These are phyloP conservation scores for Aspergillus leporis DNA, from an alignment of 495 filamentous ascomycete species.

Conservation along the genomic window DNA sequence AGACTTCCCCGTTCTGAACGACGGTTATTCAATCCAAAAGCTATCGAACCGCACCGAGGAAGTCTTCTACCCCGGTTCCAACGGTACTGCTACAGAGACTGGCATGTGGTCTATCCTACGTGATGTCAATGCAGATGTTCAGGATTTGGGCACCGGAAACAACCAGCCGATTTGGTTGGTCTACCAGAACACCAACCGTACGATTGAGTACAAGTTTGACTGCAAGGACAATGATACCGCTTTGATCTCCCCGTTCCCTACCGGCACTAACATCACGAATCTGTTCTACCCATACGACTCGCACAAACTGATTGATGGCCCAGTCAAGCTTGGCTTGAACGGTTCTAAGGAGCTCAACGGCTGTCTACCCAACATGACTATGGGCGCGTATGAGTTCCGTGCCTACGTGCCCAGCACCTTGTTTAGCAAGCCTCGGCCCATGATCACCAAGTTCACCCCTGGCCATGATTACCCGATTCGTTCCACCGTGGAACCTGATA, in stretches of 20 bases:
- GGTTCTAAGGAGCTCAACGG: constrained; percentile 50
- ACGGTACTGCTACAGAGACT: constrained; percentile 55
- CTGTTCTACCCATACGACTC: constrained; percentile 64
- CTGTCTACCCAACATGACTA: constrained; percentile 52
- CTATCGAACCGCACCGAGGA: constrained; percentile 58
- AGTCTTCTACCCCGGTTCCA: constrained; percentile 53
- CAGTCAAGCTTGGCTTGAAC: constrained; percentile 38
- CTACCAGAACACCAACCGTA: constrained; percentile 60
- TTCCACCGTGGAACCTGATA: constrained; percentile 45
- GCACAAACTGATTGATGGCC: constrained; percentile 38
- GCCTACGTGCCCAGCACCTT: constrained; percentile 56
- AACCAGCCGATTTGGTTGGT: constrained; percentile 66
- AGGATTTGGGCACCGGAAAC: constrained; percentile 48
- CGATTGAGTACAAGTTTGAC: constrained; percentile 57
- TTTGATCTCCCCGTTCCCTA: constrained; percentile 58
- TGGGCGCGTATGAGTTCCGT: constrained; percentile 60
- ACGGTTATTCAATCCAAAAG: constrained; percentile 57
- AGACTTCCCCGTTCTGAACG: constrained; percentile 59
- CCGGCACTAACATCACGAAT: constrained; percentile 59
- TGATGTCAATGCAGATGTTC: constrained; percentile 47
- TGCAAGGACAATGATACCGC: constrained; percentile 48
- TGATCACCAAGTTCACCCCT: constrained; percentile 64
- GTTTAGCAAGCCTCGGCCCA: constrained; percentile 53
- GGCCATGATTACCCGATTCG: constrained; percentile 61
- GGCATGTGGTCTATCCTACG: constrained; percentile 68